Evolutionary conservation across 345 rosid species (phyloP).

Genomic region (Syzygium aromaticum): DNA sequence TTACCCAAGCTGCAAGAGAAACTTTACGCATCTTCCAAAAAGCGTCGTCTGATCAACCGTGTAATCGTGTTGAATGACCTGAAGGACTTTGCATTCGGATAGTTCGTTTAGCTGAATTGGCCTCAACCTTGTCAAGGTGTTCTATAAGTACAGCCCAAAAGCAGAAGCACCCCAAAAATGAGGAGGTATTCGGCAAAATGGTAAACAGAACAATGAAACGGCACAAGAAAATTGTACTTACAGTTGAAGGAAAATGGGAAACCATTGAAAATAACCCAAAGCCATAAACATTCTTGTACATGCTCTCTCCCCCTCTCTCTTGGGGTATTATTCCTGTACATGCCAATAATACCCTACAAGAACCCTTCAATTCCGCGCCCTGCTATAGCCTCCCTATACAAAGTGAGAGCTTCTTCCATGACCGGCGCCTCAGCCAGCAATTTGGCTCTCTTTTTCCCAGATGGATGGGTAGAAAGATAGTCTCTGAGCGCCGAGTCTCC

Average conservation of each 20-base stretch:
- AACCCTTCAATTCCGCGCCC: conserved; percentile 77
- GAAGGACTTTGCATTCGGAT: neutral
- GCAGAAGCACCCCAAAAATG: neutral
- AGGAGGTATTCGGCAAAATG: neutral
- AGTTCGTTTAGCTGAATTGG: neutral
- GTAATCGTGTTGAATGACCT: neutral
- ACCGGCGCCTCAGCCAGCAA: conserved; percentile 67
- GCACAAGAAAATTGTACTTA: neutral
- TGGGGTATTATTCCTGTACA: neutral
- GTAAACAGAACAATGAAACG: neutral
- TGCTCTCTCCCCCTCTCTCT: neutral
- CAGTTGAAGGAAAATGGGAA: neutral
- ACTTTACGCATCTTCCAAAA: neutral
- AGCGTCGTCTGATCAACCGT: no score
- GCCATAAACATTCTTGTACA: neutral
- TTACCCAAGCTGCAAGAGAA: neutral
- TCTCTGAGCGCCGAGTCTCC: conserved; percentile 42
- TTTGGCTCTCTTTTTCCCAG: conserved; percentile 76
- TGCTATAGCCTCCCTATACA: conserved; percentile 53
- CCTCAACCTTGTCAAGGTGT: neutral
- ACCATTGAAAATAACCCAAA: neutral
- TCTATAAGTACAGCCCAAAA: neutral
- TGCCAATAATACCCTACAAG: conserved; percentile 24
- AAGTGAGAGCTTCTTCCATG: conserved; percentile 82
- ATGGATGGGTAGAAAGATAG: conserved; percentile 92